Evolutionary conservation across 2,329 filamentous ascomycete species (phyloP), one percentile per base, ranked within the genome.

Genomic region (Nectriaceae sp.): DNA sequence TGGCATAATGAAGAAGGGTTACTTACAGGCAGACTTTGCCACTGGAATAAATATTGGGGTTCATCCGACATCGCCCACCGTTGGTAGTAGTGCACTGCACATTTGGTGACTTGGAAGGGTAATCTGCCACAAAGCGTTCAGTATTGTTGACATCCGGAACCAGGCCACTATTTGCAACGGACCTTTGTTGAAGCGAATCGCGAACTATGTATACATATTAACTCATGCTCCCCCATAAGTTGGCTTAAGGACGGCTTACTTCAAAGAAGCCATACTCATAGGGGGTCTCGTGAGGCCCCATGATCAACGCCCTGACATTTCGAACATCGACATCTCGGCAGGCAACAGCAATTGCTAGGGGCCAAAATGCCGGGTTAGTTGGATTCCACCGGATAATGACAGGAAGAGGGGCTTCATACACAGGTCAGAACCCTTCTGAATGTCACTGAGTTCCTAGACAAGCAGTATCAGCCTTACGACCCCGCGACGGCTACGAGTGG

Each of bases 211-310:
- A 11, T 18, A 4, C 16, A 21, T 26, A 8, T 40, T 46, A 40
- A 36, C 47, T 48, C 26, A 52, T 40, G 18, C 33, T 31, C 26
- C 15, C 26, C 15, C 26, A 15, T 31, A 8, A 15, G 10, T 31
- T 8, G 26, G 26, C 8, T 13, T 37, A 33, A 15, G 24, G 16
- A 3, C 13, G 11, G 66, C 77, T 50, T 68, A 94, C 91, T 79
- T 97, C 91, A 65, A 96, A 97, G 73, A 97, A 97, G 3, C 94
- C 94, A 65, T 95, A 97, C 69, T 97, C 92, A 69, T 99, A 99
- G 0, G 93, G 92, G 1, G 92, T 96, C 60, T 94, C 92, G 56
- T 93, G 90, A 20, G 94, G 93, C 0, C 94, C 94, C 57, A 97
- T 84, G 62, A 97, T 93, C 55, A 97, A 71, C 41, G 92, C 90